These are phyloP conservation scores for Fusarium bactridioides DNA, from an alignment of 2,329 filamentous ascomycete species.

Conservation along the genomic window DNA sequence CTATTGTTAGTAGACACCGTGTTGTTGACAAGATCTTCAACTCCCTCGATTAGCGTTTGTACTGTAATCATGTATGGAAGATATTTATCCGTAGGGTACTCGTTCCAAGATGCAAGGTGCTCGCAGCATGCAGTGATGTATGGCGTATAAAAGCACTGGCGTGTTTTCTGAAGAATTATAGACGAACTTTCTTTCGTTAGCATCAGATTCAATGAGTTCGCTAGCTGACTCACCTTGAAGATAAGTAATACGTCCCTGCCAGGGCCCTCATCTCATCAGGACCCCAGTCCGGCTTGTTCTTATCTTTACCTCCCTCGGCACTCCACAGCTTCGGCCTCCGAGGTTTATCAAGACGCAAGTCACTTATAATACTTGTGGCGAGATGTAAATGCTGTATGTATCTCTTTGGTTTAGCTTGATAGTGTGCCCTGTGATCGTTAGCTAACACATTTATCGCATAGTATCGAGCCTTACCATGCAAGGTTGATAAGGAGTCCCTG, in stretches of 20 bases:
- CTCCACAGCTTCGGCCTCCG: constrained; percentile 39
- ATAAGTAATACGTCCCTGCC: constrained; percentile 43
- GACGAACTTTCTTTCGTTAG: constrained; percentile 34
- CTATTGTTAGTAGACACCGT: background rate
- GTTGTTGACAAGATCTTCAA: constrained; percentile 35
- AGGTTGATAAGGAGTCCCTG: constrained; percentile 44
- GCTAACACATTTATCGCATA: accelerated
- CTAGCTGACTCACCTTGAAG: constrained; percentile 34
- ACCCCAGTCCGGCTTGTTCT: constrained; percentile 35
- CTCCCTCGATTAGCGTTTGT: constrained; percentile 38
- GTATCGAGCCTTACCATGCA: constrained; percentile 37
- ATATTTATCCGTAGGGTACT: constrained; percentile 37
- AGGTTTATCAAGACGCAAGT: constrained; percentile 42
- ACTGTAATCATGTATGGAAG: constrained; percentile 37
- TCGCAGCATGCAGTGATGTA: constrained; percentile 41
- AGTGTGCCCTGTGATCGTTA: constrained; percentile 42
- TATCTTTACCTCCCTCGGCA: constrained; percentile 31
- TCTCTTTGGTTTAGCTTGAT: constrained; percentile 40
- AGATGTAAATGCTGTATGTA: constrained; percentile 43
- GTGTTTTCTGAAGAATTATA: constrained; percentile 44
- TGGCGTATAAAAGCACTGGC: constrained; percentile 30
- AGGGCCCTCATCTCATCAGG: constrained; percentile 43
- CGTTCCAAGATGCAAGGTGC: constrained; percentile 15
- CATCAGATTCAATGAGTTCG: accelerated
- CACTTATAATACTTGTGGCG: constrained; percentile 43